phyloP scores from a whole-genome alignment of 352 stramenopile species.

The Pythium dissotocum region DNA sequence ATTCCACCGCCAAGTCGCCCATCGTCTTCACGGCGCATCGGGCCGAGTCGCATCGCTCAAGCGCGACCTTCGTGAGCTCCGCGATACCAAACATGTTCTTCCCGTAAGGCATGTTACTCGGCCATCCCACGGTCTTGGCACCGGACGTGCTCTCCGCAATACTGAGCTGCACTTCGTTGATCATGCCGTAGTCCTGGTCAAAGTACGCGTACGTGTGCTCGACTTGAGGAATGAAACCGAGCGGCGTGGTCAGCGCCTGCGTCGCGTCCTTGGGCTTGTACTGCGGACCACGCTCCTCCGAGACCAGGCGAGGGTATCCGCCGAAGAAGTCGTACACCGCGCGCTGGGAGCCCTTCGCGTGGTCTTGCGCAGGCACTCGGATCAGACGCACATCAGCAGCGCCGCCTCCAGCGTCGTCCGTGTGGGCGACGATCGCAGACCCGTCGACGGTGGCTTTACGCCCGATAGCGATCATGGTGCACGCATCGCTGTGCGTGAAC shows the following conservation, averaged over 20 bases:
- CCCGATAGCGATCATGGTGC: constrained; percentile 79
- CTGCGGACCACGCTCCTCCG: constrained; percentile 52
- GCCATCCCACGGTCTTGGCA: constrained; percentile 56
- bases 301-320: constrained; percentile 54
- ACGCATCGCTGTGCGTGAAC: constrained; percentile 35
- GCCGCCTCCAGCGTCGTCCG: constrained; percentile 49
- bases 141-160: constrained; percentile 89
- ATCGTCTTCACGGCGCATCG: constrained; percentile 77
- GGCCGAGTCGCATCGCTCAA: constrained; percentile 74
- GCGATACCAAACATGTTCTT: constrained; percentile 79
- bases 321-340: constrained; percentile 50
- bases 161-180: constrained; percentile 88
- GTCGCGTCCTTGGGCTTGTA: constrained; percentile 40
- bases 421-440: constrained; percentile 77
- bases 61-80: constrained; percentile 77
- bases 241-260: constrained; percentile 35
- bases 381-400: constrained; percentile 83
- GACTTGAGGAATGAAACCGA: constrained; percentile 82
- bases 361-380: constrained; percentile 72
- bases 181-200: constrained; percentile 87
- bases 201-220: constrained; percentile 88
- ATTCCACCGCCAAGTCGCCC: constrained; percentile 81
- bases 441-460: constrained; percentile 63
- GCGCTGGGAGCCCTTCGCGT: constrained; percentile 29
- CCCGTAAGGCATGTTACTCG: constrained; percentile 41